Percentiles rank a stretch among this genome's conserved stretches.
Evolutionary conservation across 2,329 filamentous ascomycete genomes (phyloP).

Genomic region (Macrophomina phaseolina): DNA sequence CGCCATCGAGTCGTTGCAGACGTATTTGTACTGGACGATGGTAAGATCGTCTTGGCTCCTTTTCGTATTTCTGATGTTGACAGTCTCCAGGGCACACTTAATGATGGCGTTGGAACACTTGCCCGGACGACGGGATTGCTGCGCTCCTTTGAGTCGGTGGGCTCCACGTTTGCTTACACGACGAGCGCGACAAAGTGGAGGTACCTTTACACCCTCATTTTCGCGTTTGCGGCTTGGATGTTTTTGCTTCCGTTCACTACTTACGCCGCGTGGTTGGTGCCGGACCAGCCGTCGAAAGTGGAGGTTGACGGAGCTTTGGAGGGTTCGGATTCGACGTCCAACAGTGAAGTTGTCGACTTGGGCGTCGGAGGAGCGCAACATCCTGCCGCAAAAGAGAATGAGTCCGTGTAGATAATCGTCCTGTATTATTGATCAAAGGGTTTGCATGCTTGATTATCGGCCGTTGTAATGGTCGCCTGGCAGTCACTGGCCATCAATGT

Average conservation of each 20-base stretch:
- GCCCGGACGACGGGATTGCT: constrained; percentile 56
- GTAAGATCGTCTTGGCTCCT: neutral
- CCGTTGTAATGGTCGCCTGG: too few species aligned
- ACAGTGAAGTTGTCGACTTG: neutral
- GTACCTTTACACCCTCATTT: constrained; percentile 1
- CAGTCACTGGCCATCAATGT: too few species aligned
- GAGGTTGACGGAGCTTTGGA: neutral
- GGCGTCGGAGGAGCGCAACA: neutral
- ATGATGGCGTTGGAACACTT: constrained; percentile 58
- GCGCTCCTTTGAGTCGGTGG: constrained; percentile 57
- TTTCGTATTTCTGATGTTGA: too few species aligned
- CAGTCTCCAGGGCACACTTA: constrained; percentile 49
- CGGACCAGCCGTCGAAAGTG: neutral
- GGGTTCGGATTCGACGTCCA: neutral
- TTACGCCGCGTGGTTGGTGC: neutral
- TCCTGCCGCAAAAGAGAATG: too few species aligned
- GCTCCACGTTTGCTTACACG: constrained; percentile 52
- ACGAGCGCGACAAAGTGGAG: constrained; percentile 13
- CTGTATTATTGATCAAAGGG: too few species aligned
- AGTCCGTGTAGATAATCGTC: too few species aligned
- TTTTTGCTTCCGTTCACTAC: constrained; percentile 5
- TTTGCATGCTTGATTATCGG: too few species aligned
- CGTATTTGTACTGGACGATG: constrained; percentile 17
- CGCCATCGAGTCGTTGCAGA: constrained; percentile 16
- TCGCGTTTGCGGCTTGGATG: neutral